Evolutionary conservation across 306 rosid species (phyloP), one percentile per base, ranked within the genome.

Genomic region (Boehmeria nivea): DNA sequence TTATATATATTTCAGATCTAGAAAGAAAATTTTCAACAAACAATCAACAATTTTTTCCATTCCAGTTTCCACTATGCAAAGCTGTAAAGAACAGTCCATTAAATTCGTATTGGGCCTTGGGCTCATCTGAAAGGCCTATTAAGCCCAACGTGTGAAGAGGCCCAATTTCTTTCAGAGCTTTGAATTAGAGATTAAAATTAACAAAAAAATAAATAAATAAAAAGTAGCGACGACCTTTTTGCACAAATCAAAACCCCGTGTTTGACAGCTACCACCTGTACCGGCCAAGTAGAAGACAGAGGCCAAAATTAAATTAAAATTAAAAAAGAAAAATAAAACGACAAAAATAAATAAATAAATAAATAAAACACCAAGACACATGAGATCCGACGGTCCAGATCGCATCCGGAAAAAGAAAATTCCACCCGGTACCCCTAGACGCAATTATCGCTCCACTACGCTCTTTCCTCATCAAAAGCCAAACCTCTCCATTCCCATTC

Each of bases 371-470:
- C 0, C 7, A 50, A 13, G 19, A 16, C 14, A 1, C 46, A 0
- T 18, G 0, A 1, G 18, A 89, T 81, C 89, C 77, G 69, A 85
- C 87, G 95, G 93, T 45, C 28, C 51, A 64, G 22, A 61, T 70
- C 44, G 22, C 13, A 52, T 54, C 65, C 27, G 38, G 21, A 40
- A 40, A 11, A 40, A 11, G n/a, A 12, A 53, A 65, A 46, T 47
- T 48, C 56, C 65, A 36, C 45, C 12, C 36, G n/a, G 45, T 67
- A 38, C 56, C 61, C 54, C 68, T 34, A 45, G 68, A 71, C 97
- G 90, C 81, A 83, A 81, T 84, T 74, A 70, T 78, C 83, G 83
- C 73, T 45, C 78, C 68, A 64, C 60, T 64, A 61, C 56, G 46
- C 58, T 69, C 63, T 13, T 6, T 14, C 37, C 57, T 23, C 44